Evolutionary conservation across 225 moss, liverwort and hornwort genomes (phyloP).

Genomic region (Anthoceros angustus): DNA sequence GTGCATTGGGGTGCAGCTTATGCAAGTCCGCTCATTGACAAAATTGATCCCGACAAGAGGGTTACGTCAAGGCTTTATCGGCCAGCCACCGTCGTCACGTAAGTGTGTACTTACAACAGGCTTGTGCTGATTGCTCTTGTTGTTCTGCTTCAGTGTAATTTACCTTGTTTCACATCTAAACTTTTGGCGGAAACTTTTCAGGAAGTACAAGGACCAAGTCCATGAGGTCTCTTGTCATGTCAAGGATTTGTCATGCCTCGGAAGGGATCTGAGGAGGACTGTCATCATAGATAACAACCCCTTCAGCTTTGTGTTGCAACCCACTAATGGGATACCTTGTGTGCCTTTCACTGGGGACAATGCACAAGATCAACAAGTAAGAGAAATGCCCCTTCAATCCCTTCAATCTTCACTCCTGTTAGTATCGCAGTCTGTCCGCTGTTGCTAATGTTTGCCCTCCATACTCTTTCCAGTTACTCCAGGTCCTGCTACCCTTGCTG

Average conservation of each 20-base stretch:
- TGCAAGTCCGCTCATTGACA: conserved; percentile 4
- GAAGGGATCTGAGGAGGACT: conserved; percentile 46
- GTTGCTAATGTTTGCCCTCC: not conserved
- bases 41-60: not conserved
- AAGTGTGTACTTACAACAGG: not conserved
- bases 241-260: conserved; percentile 67
- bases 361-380: not conserved
- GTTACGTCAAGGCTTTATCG: not conserved
- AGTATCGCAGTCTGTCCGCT: not conserved
- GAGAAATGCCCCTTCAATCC: not conserved
- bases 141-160: not conserved
- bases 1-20: not conserved
- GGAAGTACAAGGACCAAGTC: conserved; percentile 38
- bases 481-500: not conserved
- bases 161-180: not conserved
- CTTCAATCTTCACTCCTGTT: no score
- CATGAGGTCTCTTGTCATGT: conserved; percentile 63
- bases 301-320: conserved; percentile 73
- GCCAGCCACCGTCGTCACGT: not conserved
- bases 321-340: conserved; percentile 75
- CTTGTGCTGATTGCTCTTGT: not conserved
- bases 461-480: not conserved
- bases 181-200: conserved; percentile 2
- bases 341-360: conserved; percentile 69
- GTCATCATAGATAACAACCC: conserved; percentile 92